phyloP scores from a whole-genome alignment of 306 rosid genomes.

The Ammopiptanthus mongolicus region DNA sequence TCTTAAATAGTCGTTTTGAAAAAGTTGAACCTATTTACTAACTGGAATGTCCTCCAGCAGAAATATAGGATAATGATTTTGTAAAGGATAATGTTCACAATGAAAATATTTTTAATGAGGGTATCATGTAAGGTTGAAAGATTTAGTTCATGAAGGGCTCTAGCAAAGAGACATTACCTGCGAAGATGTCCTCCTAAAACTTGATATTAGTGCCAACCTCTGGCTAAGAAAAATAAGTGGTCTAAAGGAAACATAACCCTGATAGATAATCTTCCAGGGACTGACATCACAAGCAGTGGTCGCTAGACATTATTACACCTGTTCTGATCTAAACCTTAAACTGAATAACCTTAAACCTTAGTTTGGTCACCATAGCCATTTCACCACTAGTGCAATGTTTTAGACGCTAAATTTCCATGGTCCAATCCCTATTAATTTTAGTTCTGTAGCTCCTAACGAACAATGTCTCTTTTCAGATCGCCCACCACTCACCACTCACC shows the following conservation, averaged over 20 bases:
- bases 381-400: not conserved
- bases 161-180: not conserved
- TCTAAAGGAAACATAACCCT: not conserved
- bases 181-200: not conserved
- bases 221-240: not conserved
- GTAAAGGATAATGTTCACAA: not conserved
- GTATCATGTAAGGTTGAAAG: not conserved
- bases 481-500: not conserved
- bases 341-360: not conserved
- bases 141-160: not conserved
- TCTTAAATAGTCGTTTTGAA: not conserved
- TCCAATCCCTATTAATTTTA: not conserved
- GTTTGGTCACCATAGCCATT: not conserved
- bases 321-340: not conserved
- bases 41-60: not conserved
- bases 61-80: not conserved
- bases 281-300: not conserved
- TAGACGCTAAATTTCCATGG: not conserved
- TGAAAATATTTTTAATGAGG: not conserved
- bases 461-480: not conserved
- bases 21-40: not conserved
- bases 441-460: not conserved
- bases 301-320: not conserved
- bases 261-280: not conserved
- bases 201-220: not conserved